phyloP scores from a whole-genome alignment of 2,329 filamentous ascomycete genomes.

The Clarireedia paspali region DNA sequence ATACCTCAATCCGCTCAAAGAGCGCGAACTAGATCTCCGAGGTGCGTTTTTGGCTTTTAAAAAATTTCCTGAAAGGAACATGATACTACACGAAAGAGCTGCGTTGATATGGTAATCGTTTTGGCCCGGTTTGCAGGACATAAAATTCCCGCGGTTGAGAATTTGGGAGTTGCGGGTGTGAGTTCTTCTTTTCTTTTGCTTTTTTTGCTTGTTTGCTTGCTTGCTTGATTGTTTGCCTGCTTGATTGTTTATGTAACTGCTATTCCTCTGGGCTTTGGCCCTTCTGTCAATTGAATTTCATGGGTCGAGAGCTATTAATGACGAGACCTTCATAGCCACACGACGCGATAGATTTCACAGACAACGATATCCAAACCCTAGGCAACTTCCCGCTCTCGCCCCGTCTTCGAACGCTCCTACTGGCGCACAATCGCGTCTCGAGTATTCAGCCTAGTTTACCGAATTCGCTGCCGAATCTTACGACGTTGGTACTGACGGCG shows the following conservation, averaged over 20 bases:
- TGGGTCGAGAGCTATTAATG: not conserved
- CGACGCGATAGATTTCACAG: slow-evolving; percentile 96
- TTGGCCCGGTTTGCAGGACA: slow-evolving; percentile 66
- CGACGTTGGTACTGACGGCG: slow-evolving; percentile 71
- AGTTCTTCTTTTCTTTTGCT: slow-evolving; percentile 32
- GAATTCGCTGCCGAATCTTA: slow-evolving; percentile 72
- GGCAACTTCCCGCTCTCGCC: slow-evolving; percentile 90
- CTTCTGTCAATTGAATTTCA: too few species aligned
- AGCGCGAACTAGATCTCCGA: slow-evolving; percentile 98
- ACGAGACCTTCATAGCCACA: slow-evolving; percentile 56
- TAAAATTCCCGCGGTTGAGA: slow-evolving; percentile 96
- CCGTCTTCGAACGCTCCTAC: slow-evolving; percentile 77
- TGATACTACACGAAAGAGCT: slow-evolving; percentile 84
- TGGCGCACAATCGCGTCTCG: slow-evolving; percentile 81
- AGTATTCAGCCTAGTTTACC: slow-evolving; percentile 71
- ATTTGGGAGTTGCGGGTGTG: slow-evolving; percentile 89
- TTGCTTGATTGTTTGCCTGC: not conserved
- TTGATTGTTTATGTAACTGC: too few species aligned
- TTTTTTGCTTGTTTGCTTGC: not conserved
- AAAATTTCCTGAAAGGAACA: slow-evolving; percentile 68
- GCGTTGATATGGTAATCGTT: slow-evolving; percentile 66
- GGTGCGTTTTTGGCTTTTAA: slow-evolving; percentile 58
- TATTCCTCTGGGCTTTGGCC: too few species aligned
- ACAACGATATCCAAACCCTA: slow-evolving; percentile 88
- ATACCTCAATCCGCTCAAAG: slow-evolving; percentile 97